A percentile compares a stretch with the other conserved stretches of the same genome.
Evolutionary conservation across 805 yeast species (phyloP).

Genomic region (Cyberlindnera amylophila): DNA sequence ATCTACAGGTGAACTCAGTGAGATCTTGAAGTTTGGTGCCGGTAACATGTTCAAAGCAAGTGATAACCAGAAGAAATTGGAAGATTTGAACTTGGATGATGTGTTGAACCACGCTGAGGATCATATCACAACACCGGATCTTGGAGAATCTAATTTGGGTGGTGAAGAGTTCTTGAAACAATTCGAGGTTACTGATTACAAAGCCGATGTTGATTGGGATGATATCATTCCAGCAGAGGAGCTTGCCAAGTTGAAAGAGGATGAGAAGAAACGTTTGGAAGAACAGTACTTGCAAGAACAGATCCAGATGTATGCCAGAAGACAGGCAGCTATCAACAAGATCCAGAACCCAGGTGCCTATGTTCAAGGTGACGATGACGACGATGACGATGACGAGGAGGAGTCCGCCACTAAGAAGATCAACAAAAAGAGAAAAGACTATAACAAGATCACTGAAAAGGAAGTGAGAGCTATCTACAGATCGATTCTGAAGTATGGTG

Average conservation of each 20-base stretch:
- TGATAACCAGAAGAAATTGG: conserved; percentile 93
- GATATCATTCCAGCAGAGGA: conserved; percentile 97
- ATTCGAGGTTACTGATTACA: conserved; percentile 97
- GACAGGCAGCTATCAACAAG: conserved; percentile 68
- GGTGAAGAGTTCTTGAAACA: conserved; percentile 97
- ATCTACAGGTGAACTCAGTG: conserved; percentile 77
- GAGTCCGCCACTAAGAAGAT: conserved; percentile 24
- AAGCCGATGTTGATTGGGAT: conserved; percentile 98
- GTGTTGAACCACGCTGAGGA: conserved; percentile 96
- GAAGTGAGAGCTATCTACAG: conserved; percentile 85
- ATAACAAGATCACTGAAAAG: conserved; percentile 67
- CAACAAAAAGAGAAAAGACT: conserved; percentile 33
- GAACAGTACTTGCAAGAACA: conserved; percentile 87
- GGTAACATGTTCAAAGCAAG: conserved; percentile 93
- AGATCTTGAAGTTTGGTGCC: conserved; percentile 96
- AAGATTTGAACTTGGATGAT: conserved; percentile 91
- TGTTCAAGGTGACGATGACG: conserved; percentile 37
- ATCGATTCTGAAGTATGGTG: conserved; percentile 79
- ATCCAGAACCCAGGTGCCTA: conserved; percentile 46
- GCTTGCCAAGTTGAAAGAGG: conserved; percentile 80
- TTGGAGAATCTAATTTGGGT: conserved; percentile 96
- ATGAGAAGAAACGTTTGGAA: conserved; percentile 81
- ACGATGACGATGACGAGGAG: conserved; percentile 34
- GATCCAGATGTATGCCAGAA: conserved; percentile 78
- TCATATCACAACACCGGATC: conserved; percentile 91